A percentile compares a stretch with the other conserved stretches of the same genome.
Conservation (phyloP, 2,329 filamentous ascomycete genomes). For the Pseudocercospora fijiensis region DNA sequence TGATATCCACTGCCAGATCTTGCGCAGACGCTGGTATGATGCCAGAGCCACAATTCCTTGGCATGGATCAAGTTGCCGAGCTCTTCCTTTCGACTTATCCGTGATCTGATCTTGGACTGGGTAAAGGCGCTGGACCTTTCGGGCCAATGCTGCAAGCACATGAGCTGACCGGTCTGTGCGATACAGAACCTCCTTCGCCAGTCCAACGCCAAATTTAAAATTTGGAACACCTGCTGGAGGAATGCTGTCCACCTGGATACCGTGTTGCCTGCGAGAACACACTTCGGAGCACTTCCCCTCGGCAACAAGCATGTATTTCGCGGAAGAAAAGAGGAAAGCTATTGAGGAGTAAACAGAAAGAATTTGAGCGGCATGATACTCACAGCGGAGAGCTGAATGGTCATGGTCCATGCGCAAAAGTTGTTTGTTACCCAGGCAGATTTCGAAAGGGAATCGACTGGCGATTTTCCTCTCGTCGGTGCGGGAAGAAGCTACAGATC, state of each 20-base stretch:
- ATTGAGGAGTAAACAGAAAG: neutral
- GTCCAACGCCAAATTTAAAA: conserved; percentile 13
- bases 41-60: conserved; percentile 17
- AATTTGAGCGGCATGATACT: neutral
- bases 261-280: conserved; percentile 10
- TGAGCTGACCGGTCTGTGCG: conserved; percentile 7
- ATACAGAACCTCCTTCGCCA: conserved; percentile 4
- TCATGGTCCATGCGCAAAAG: neutral
- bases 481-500: neutral
- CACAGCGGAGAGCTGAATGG: neutral
- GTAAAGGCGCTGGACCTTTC: conserved; percentile 19
- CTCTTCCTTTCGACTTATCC: conserved; percentile 23
- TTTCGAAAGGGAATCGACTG: neutral
- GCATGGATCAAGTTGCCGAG: conserved; percentile 27
- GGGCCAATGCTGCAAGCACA: conserved; percentile 13
- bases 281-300: neutral
- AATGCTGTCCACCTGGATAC: conserved; percentile 7
- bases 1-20: conserved; percentile 20
- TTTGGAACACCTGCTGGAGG: conserved; percentile 16
- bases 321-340: neutral
- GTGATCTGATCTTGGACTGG: conserved; percentile 20
- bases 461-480: neutral
- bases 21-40: conserved; percentile 20
- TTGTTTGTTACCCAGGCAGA: neutral
- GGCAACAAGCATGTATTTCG: neutral